Percentiles rank a stretch among this genome's conserved stretches.
Conservation (phyloP, 2,329 filamentous ascomycete genomes). For the Cladophialophora chaetospira region DNA sequence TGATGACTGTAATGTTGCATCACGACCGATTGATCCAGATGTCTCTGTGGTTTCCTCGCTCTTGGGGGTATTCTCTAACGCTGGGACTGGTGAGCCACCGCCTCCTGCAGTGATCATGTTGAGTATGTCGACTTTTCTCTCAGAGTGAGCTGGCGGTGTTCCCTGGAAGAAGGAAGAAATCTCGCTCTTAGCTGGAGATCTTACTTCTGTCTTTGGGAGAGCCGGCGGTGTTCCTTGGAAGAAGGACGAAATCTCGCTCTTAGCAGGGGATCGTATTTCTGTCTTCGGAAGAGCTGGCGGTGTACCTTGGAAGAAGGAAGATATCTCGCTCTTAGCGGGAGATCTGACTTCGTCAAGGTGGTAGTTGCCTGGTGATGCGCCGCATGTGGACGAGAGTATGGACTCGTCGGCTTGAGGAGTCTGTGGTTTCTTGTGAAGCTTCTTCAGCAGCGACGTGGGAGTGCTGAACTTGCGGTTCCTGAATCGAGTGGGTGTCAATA, state of each 20-base stretch:
- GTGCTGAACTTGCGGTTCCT: constrained; percentile 17
- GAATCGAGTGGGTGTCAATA: constrained; percentile 23
- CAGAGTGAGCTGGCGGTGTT: constrained; percentile 10
- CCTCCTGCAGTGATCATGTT: constrained; percentile 21
- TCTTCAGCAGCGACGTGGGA: constrained; percentile 7
- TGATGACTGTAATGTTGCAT: constrained; percentile 2
- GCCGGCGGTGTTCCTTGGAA: background rate
- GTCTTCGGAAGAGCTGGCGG: background rate
- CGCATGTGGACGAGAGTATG: constrained; percentile 18
- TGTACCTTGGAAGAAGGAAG: background rate
- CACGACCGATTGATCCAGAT: background rate
- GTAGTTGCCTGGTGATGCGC: constrained; percentile 11
- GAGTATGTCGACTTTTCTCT: constrained; percentile 11
- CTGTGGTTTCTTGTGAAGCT: constrained; percentile 1
- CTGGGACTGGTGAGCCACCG: constrained; percentile 16
- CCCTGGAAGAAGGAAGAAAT: constrained; percentile 19
- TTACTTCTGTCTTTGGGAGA: constrained; percentile 3
- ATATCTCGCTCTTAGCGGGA: background rate
- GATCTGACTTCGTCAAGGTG: background rate
- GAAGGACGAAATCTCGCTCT: background rate
- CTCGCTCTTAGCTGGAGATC: constrained; percentile 15
- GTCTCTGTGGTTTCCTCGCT: background rate
- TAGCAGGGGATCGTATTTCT: background rate
- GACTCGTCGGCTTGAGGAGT: constrained; percentile 17
- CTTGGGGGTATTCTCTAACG: background rate